A percentile compares a stretch with the other conserved stretches of the same genome.
Evolutionary conservation across 1,284 basidiomycete species (phyloP).

Genomic region (Ustilago esculenta): DNA sequence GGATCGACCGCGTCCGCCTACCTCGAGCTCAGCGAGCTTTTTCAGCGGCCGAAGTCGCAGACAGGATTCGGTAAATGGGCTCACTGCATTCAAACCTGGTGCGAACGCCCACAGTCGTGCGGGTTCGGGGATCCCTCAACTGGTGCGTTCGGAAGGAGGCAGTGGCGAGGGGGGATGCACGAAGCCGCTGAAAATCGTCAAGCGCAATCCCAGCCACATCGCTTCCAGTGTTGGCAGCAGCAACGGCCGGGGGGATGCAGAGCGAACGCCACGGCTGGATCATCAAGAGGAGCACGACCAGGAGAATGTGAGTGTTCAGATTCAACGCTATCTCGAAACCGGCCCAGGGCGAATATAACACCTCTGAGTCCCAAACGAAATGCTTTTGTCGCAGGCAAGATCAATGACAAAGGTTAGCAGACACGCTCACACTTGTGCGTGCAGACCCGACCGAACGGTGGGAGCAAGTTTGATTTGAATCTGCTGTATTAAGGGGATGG

Average conservation of each 20-base stretch:
- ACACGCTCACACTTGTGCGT: too few relatives aligned
- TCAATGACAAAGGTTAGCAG: too few relatives aligned
- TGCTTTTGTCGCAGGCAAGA: too few relatives aligned
- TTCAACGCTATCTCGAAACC: background rate
- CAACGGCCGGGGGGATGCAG: background rate
- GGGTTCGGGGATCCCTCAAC: background rate
- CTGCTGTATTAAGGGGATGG: too few relatives aligned
- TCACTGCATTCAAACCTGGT: background rate
- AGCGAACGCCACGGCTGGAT: too few relatives aligned
- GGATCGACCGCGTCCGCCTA: conserved; percentile 45
- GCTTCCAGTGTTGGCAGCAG: background rate
- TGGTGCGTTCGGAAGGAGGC: background rate
- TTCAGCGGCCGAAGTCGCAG: conserved; percentile 24
- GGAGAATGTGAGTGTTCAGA: background rate
- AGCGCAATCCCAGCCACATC: background rate
- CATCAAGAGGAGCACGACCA: background rate
- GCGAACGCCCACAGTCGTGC: too few relatives aligned
- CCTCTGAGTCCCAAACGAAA: too few relatives aligned
- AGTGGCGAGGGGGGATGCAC: background rate
- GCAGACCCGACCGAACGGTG: too few relatives aligned
- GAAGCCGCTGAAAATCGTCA: conserved; percentile 23
- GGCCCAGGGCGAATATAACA: background rate
- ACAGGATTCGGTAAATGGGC: conserved; percentile 7
- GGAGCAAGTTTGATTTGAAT: too few relatives aligned
- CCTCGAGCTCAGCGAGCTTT: conserved; percentile 25